Conservation (phyloP, 768 basidiomycete genomes). For the Mycena sanguinolenta region DNA sequence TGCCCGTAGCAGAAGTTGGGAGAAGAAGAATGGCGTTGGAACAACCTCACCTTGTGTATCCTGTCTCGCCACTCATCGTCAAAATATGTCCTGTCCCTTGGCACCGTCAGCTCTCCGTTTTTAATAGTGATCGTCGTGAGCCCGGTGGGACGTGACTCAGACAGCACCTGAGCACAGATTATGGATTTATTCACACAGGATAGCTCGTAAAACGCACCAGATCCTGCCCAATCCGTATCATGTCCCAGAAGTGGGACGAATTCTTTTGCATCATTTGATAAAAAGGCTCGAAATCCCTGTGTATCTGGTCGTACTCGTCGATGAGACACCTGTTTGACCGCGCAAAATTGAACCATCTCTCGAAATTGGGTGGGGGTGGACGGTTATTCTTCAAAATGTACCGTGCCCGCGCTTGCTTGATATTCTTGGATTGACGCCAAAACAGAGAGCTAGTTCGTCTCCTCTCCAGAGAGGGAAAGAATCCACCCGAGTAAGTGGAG, state of each 20-base stretch:
- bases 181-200: background rate
- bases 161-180: background rate
- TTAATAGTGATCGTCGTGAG: background rate
- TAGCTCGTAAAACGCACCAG: background rate
- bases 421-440: constrained; percentile 6
- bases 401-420: constrained; percentile 16
- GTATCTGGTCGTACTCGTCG: constrained; percentile 25
- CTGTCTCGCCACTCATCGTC: constrained; percentile 5
- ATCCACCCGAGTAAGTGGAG: background rate
- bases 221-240: background rate
- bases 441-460: background rate
- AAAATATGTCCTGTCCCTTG: background rate
- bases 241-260: constrained; percentile 2
- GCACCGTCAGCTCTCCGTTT: background rate
- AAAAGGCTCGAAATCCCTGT: constrained; percentile 24
- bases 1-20: background rate
- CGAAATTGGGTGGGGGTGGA: constrained; percentile 1
- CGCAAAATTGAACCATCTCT: constrained; percentile 14
- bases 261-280: constrained; percentile 10
- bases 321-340: constrained; percentile 3
- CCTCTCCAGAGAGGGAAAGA: background rate
- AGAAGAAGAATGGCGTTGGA: background rate
- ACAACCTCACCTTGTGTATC: background rate
- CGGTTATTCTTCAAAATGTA: constrained; percentile 10
- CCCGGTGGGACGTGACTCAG: background rate